Evolutionary conservation across 148 eudicot genomes (phyloP).

Genomic region (Mesembryanthemum crystallinum): DNA sequence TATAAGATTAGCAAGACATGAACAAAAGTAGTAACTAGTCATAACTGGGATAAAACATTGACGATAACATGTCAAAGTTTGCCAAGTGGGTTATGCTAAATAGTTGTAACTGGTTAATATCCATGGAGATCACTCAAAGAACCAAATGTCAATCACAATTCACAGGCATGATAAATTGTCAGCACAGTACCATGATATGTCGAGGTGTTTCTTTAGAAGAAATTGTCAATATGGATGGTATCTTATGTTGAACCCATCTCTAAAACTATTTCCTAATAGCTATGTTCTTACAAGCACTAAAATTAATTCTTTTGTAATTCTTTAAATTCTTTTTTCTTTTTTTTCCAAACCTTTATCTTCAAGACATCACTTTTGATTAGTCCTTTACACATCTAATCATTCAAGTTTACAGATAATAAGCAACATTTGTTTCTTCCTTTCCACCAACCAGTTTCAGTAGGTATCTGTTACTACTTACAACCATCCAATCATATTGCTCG

Average conservation of each 20-base stretch:
- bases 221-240: too few species aligned
- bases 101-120: not conserved
- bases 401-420: too few species aligned
- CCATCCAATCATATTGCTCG: not conserved
- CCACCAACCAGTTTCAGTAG: not conserved
- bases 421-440: not conserved
- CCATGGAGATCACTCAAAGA: not conserved
- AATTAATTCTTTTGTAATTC: too few species aligned
- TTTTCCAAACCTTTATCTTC: too few species aligned
- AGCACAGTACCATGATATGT: not conserved
- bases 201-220: not conserved
- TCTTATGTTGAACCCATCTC: too few species aligned
- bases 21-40: not conserved
- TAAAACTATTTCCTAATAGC: too few species aligned
- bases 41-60: not conserved
- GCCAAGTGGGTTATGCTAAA: not conserved
- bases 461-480: not conserved
- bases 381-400: too few species aligned
- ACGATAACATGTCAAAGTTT: not conserved
- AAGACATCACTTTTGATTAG: too few species aligned
- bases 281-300: too few species aligned
- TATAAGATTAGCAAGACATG: conserved; percentile 1
- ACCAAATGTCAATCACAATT: not conserved
- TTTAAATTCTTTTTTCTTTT: too few species aligned
- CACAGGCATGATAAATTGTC: not conserved